phyloP scores from a whole-genome alignment of 1,139 yeast species.

The Blastobotrys serpentis region DNA sequence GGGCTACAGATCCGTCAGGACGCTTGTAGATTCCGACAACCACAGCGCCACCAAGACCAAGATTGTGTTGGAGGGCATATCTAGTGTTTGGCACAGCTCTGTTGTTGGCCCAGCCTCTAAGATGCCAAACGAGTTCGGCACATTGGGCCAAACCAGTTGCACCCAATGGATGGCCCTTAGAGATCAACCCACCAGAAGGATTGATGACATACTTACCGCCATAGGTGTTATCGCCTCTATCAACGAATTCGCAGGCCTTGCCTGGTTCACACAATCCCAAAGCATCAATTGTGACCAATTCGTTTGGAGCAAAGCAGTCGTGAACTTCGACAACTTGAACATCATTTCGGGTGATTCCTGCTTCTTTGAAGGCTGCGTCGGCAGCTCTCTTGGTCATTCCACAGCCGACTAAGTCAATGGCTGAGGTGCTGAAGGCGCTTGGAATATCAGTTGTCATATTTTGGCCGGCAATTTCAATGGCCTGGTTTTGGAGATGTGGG shows the following conservation, averaged over 20 bases:
- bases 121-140: slow-evolving; percentile 35
- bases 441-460: slow-evolving; percentile 31
- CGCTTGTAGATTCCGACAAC: slow-evolving; percentile 32
- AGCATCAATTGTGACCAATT: slow-evolving; percentile 32
- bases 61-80: slow-evolving; percentile 34
- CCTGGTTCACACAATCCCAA: slow-evolving; percentile 32
- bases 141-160: slow-evolving; percentile 38
- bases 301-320: slow-evolving; percentile 37
- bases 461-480: slow-evolving; percentile 34
- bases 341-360: slow-evolving; percentile 30
- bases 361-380: slow-evolving; percentile 22
- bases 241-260: slow-evolving; percentile 31
- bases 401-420: slow-evolving; percentile 32
- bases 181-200: slow-evolving; percentile 36
- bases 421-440: slow-evolving; percentile 27
- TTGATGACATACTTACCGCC: slow-evolving; percentile 35
- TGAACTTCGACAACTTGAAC: slow-evolving; percentile 36
- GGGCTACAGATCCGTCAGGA: slow-evolving; percentile 28
- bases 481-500: slow-evolving; percentile 31
- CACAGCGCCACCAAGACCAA: slow-evolving; percentile 36
- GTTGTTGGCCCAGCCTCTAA: slow-evolving; percentile 37
- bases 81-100: slow-evolving; percentile 32
- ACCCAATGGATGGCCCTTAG: slow-evolving; percentile 37
- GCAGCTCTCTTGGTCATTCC: slow-evolving; percentile 33
- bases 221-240: slow-evolving; percentile 32